Conservation (phyloP, 352 stramenopile genomes). For the Phytophthora crassamura region DNA sequence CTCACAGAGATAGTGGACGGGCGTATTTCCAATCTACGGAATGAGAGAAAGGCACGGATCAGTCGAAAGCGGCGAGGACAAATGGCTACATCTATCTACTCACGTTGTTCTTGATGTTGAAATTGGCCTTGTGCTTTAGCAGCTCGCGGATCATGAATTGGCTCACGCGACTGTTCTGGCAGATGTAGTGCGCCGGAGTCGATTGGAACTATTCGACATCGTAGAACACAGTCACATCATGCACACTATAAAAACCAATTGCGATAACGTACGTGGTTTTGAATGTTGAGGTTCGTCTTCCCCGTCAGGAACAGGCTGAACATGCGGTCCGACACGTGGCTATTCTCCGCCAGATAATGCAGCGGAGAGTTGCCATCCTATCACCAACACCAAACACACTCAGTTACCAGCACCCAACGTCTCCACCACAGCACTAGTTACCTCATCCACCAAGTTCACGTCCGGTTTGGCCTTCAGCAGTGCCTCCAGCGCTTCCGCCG, state of each 20-base stretch:
- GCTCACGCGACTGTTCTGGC: conserved; percentile 64
- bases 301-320: conserved; percentile 50
- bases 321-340: conserved; percentile 38
- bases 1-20: conserved; percentile 78
- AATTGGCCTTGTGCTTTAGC: conserved; percentile 68
- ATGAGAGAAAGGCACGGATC: not conserved
- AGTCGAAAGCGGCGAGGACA: not conserved
- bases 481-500: conserved; percentile 35
- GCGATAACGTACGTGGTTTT: conserved; percentile 60
- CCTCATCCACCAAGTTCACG: conserved; percentile 57
- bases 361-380: conserved; percentile 74
- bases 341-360: conserved; percentile 71
- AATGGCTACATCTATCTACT: not conserved
- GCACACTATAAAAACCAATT: not conserved
- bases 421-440: conserved; percentile 11
- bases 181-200: conserved; percentile 76
- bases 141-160: conserved; percentile 50
- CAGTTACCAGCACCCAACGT: not conserved
- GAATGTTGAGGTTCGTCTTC: conserved; percentile 60
- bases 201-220: conserved; percentile 62
- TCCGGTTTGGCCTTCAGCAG: conserved; percentile 53
- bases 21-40: conserved; percentile 74
- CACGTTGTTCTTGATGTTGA: conserved; percentile 82
- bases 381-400: not conserved
- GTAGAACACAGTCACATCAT: not conserved